Conservation (phyloP, 371 early-diverging fungal species). For the Apophysomyces elegans region DNA sequence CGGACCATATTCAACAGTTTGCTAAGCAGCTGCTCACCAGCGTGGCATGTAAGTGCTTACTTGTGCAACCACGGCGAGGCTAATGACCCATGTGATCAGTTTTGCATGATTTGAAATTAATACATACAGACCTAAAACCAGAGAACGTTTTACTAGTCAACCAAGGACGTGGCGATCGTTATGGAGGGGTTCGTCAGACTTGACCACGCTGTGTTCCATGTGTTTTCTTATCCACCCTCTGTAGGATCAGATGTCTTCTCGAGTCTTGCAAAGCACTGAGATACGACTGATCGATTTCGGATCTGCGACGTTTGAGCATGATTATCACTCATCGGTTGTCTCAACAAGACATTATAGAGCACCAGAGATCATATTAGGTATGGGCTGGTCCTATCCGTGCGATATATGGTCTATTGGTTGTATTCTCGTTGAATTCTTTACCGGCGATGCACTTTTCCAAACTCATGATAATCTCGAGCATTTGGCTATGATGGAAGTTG, state of each 20-base stretch:
- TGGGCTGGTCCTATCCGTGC: conserved; percentile 96
- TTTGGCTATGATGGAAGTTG: conserved; percentile 75
- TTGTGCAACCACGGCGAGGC: conserved; percentile 1
- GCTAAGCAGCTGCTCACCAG: conserved; percentile 78
- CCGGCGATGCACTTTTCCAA: conserved; percentile 95
- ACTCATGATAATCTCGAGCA: conserved; percentile 89
- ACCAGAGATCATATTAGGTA: conserved; percentile 92
- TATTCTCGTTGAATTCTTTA: conserved; percentile 94
- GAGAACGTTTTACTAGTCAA: conserved; percentile 24
- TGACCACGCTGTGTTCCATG: background rate
- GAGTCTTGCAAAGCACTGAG: conserved; percentile 68
- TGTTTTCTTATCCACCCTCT: conserved; percentile 5
- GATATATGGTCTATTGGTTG: conserved; percentile 98
- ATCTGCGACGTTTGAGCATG: conserved; percentile 89
- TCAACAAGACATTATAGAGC: conserved; percentile 97
- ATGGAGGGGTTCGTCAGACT: background rate
- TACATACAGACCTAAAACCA: conserved; percentile 52
- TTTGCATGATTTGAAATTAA: conserved; percentile 79
- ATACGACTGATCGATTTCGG: conserved; percentile 96
- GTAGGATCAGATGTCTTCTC: conserved; percentile 40
- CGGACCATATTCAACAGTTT: conserved; percentile 84
- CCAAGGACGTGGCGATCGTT: conserved; percentile 8
- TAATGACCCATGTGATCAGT: conserved; percentile 44
- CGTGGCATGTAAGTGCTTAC: conserved; percentile 66
- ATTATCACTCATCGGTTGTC: conserved; percentile 90